A percentile compares a stretch with the other conserved stretches of the same genome.
These are phyloP conservation scores for Pichia gijzeniarum DNA, from an alignment of 805 yeast genomes.

Conservation along the genomic window DNA sequence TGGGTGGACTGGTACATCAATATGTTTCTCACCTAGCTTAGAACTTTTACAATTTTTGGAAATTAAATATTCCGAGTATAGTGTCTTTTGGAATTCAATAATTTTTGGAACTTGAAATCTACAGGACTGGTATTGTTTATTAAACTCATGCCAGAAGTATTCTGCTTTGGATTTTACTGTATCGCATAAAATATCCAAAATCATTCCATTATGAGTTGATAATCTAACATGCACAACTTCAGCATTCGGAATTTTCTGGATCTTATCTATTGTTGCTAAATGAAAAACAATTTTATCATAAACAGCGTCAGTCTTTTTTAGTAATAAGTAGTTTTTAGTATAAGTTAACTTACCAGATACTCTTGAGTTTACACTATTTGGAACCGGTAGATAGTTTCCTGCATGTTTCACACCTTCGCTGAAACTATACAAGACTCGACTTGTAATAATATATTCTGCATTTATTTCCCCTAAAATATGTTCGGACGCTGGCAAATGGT, in stretches of 20 bases:
- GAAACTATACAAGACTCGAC: constrained; percentile 8
- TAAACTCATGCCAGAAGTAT: constrained; percentile 60
- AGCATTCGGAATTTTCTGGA: constrained; percentile 75
- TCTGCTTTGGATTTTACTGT: constrained; percentile 79
- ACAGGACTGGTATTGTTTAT: constrained; percentile 41
- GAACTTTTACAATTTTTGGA: constrained; percentile 45
- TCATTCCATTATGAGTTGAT: constrained; percentile 58
- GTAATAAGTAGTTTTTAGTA: constrained; percentile 70
- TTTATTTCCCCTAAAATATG: constrained; percentile 33
- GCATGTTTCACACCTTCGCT: constrained; percentile 3
- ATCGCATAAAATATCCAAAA: constrained; percentile 62
- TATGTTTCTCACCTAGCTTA: constrained; percentile 20
- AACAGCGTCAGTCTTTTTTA: constrained; percentile 63
- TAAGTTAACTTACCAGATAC: constrained; percentile 54
- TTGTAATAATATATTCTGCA: constrained; percentile 8
- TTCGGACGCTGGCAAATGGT: constrained; percentile 68
- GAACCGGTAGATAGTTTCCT: constrained; percentile 21
- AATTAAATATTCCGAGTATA: constrained; percentile 81
- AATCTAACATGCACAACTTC: constrained; percentile 76
- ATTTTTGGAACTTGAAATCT: constrained; percentile 55
- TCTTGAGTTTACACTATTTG: constrained; percentile 4
- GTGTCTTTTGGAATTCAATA: constrained; percentile 56
- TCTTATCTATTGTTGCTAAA: constrained; percentile 71
- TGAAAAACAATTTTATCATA: constrained; percentile 62
- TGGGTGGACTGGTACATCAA: constrained; percentile 48